Evolutionary conservation across 2,329 filamentous ascomycete genomes (phyloP), one percentile per base, ranked within the genome.

Genomic region (Colletotrichum cereale): DNA sequence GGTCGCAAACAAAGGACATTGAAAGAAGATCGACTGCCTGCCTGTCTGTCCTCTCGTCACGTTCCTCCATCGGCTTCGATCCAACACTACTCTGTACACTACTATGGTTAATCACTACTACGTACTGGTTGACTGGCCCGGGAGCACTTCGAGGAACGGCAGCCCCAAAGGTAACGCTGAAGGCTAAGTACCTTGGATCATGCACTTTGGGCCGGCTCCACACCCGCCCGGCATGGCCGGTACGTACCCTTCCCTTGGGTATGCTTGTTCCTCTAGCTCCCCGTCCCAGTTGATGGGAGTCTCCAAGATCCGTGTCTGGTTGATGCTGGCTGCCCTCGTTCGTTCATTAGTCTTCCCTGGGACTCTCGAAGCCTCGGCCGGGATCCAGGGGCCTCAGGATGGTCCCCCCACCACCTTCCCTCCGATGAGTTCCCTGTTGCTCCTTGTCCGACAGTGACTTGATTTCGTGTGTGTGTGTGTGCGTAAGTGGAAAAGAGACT

Each of bases 101-200:
- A 26, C 16, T 5, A 26, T 7, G 14, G 44, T n/a, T 47, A 24
- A 47, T 47, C 44, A 18, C 47, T 29, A 6, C 47, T 50, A 29
- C 24, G 6, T 42, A 53, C 56, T 50, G 40, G 56, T 21, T 62
- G 60, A 50, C 60, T 62, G 60, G 60, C 44, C 24, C 44, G 50
- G 29, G 42, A 68, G 55, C 26, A 66, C 61, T 31, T 67, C 24
- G 38, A 63, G 58, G 61, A 71, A 68, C 68, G 68, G 68, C 65
- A 52, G 57, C 67, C 64, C 65, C 52, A 63, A 52, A 68, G 65
- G 65, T 63, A 71, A 71, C 68, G 64, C 69, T 60, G 69, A 69
- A 69, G 68, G 66, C 68, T 64, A 66, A 71, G 60, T 71, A 63
- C 52, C 65, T 69, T 69, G 66, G 65, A 58, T 68, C 69, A 72